phyloP scores from a whole-genome alignment of 2,329 filamentous ascomycete genomes.

The Aspergillus quadricinctus region DNA sequence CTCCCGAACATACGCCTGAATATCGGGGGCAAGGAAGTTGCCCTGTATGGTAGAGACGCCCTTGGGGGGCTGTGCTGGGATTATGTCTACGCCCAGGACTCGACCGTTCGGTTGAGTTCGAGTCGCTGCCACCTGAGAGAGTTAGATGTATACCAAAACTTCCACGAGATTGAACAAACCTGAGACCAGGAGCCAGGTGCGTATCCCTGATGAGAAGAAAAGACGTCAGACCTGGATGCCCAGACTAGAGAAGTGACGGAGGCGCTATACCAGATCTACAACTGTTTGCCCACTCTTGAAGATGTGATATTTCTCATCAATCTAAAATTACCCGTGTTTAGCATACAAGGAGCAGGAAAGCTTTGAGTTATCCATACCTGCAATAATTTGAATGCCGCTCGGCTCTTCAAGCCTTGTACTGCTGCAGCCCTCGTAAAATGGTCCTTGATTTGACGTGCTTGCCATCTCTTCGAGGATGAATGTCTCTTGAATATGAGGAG shows the following conservation, averaged over 20 bases:
- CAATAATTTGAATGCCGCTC: slow-evolving; percentile 88
- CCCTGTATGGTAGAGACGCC: slow-evolving; percentile 95
- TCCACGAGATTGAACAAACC: slow-evolving; percentile 26
- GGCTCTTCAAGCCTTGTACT: slow-evolving; percentile 76
- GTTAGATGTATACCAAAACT: slow-evolving; percentile 2
- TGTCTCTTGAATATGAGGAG: slow-evolving; percentile 14
- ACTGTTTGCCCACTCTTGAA: slow-evolving; percentile 80
- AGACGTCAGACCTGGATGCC: background rate
- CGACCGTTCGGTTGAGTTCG: slow-evolving; percentile 71
- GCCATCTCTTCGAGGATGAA: slow-evolving; percentile 73
- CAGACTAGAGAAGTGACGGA: background rate
- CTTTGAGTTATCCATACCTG: slow-evolving; percentile 54
- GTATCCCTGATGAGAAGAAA: slow-evolving; percentile 33
- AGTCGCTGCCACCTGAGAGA: slow-evolving; percentile 68
- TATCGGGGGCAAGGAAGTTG: slow-evolving; percentile 72
- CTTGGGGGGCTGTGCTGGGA: slow-evolving; percentile 83
- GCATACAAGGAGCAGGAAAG: background rate
- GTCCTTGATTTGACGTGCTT: slow-evolving; percentile 71
- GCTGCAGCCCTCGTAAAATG: slow-evolving; percentile 69
- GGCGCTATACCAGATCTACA: slow-evolving; percentile 67
- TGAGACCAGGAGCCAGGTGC: slow-evolving; percentile 59
- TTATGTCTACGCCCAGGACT: slow-evolving; percentile 88
- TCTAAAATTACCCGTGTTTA: slow-evolving; percentile 44
- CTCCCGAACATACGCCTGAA: slow-evolving; percentile 72
- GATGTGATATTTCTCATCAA: slow-evolving; percentile 75